These are phyloP conservation scores for Lichtheimia ramosa DNA, from an alignment of 371 early-diverging fungal genomes.

Conservation along the genomic window DNA sequence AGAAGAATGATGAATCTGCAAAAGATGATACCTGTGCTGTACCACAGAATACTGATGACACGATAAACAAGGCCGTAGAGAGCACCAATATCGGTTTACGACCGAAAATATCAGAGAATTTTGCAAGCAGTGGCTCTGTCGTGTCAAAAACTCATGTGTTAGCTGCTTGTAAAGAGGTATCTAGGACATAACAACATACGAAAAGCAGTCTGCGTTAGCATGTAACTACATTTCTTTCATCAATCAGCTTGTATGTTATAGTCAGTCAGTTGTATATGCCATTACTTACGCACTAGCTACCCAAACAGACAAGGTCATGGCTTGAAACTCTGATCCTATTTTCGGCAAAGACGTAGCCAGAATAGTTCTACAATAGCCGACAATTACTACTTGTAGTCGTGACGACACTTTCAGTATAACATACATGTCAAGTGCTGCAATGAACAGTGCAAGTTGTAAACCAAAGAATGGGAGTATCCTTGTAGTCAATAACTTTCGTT, in stretches of 20 bases:
- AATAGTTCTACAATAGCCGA: constrained; percentile 57
- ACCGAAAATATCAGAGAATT: constrained; percentile 76
- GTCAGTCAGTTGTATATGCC: not conserved
- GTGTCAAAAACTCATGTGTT: not conserved
- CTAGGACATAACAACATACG: constrained; percentile 21
- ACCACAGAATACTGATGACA: constrained; percentile 64
- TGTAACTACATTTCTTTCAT: constrained; percentile 31
- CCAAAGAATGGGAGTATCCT: constrained; percentile 21
- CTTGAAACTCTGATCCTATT: constrained; percentile 70
- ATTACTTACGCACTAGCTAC: constrained; percentile 8
- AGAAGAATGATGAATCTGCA: not conserved
- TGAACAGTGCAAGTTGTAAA: constrained; percentile 62
- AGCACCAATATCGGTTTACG: constrained; percentile 59
- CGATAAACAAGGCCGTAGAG: constrained; percentile 57
- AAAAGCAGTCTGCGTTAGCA: constrained; percentile 48
- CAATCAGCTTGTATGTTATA: not conserved
- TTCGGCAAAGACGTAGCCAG: constrained; percentile 71
- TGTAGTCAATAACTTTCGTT: too few relatives aligned
- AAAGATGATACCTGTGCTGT: constrained; percentile 24
- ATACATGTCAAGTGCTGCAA: constrained; percentile 72
- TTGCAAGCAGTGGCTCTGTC: constrained; percentile 53
- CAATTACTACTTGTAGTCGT: too few relatives aligned
- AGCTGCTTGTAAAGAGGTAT: not conserved
- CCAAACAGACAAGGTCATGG: constrained; percentile 61
- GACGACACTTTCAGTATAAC: not conserved